These are phyloP conservation scores for Xylaria sp. DNA, from an alignment of 2,329 filamentous ascomycete species.

Conservation along the genomic window DNA sequence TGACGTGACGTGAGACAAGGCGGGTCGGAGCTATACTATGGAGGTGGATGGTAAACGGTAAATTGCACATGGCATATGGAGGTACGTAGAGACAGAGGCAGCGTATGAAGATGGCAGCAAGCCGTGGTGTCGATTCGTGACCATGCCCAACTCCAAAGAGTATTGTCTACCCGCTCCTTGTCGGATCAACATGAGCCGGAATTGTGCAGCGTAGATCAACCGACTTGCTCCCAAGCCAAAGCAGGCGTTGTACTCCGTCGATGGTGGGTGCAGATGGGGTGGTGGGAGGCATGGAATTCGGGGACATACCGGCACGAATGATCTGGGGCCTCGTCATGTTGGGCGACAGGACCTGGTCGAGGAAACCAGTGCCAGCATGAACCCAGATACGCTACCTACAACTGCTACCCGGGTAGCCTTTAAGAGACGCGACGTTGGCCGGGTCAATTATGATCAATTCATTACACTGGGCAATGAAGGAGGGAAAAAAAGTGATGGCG, in stretches of 20 bases:
- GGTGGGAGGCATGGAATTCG: neutral
- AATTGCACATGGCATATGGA: neutral
- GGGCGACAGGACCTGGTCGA: conserved; percentile 27
- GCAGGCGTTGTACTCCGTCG: too few species aligned
- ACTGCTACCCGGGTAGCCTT: neutral
- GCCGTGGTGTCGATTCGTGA: neutral
- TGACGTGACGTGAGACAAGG: neutral
- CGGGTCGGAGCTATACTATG: conserved; percentile 6
- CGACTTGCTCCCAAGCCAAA: conserved; percentile 4
- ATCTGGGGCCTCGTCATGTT: conserved; percentile 56
- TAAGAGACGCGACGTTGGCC: conserved; percentile 8
- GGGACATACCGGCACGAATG: conserved; percentile 53
- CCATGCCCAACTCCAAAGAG: conserved; percentile 19
- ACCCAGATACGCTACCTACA: conserved; percentile 3
- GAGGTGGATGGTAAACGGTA: conserved; percentile 10
- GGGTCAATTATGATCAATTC: conserved; percentile 15
- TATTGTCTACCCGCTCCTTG: conserved; percentile 19
- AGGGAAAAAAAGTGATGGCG: neutral
- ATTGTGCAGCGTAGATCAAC: conserved; percentile 9
- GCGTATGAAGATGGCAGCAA: conserved; percentile 4
- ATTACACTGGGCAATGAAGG: conserved; percentile 8
- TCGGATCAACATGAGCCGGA: conserved; percentile 3
- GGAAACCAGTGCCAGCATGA: conserved; percentile 26
- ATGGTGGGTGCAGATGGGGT: neutral
- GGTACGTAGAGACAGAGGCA: conserved; percentile 2